Conservation (phyloP, 2,329 filamentous ascomycete genomes). For the Ophiostoma piceae region DNA sequence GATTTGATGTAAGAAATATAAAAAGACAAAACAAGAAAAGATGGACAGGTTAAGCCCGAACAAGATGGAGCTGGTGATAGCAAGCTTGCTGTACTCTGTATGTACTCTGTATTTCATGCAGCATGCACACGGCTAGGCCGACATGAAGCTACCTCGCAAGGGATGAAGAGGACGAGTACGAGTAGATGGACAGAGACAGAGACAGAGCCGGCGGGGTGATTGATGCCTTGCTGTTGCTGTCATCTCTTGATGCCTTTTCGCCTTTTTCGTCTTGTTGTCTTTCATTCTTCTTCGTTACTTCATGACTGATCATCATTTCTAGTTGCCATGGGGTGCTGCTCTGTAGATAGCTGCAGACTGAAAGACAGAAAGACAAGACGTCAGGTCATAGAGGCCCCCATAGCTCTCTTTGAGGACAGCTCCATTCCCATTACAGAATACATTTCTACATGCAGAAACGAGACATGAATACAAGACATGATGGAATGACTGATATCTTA, state of each 20-base stretch:
- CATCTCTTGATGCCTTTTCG: background rate
- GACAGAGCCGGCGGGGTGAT: background rate
- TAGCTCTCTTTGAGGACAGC: background rate
- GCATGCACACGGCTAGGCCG: constrained; percentile 3
- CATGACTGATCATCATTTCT: constrained; percentile 20
- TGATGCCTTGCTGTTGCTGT: background rate
- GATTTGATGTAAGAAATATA: background rate
- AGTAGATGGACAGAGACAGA: background rate
- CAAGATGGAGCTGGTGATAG: background rate
- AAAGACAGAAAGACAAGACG: background rate
- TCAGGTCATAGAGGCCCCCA: background rate
- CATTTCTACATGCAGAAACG: background rate
- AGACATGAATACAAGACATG: background rate
- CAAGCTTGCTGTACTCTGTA: background rate
- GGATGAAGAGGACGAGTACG: background rate
- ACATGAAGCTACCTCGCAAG: background rate
- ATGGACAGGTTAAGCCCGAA: background rate
- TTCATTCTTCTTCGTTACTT: background rate
- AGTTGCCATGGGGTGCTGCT: constrained; percentile 17
- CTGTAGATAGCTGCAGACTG: background rate
- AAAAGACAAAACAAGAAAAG: background rate
- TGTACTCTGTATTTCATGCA: background rate
- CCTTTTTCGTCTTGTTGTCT: background rate
- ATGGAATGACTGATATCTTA: background rate
- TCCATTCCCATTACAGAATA: background rate